A percentile compares a stretch with the other conserved stretches of the same genome.
phyloP scores from a whole-genome alignment of 768 basidiomycete genomes.

The Cytidiella melzeri region DNA sequence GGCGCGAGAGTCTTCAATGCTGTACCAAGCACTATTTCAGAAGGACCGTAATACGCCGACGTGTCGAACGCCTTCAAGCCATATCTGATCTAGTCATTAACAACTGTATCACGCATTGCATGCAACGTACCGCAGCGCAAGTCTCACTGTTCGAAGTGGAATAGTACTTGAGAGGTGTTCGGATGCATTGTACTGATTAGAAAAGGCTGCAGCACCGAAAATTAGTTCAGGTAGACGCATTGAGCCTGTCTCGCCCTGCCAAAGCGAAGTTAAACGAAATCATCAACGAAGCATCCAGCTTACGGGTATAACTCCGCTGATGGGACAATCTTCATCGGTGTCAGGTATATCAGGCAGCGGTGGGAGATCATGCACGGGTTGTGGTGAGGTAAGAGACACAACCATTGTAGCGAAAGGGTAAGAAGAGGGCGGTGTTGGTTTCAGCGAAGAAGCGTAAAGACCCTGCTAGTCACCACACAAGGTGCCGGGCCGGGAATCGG shows the following conservation, averaged over 20 bases:
- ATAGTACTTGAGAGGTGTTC: slow-evolving; percentile 46
- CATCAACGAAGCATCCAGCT: background rate
- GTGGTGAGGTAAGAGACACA: slow-evolving; percentile 34
- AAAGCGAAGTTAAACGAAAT: background rate
- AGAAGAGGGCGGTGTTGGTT: too few relatives aligned
- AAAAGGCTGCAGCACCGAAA: slow-evolving; percentile 70
- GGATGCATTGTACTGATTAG: slow-evolving; percentile 58
- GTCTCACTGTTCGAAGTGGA: slow-evolving; percentile 62
- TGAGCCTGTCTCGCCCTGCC: slow-evolving; percentile 27
- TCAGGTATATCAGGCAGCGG: slow-evolving; percentile 37
- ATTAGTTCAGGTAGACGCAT: slow-evolving; percentile 43
- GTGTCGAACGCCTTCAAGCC: slow-evolving; percentile 82
- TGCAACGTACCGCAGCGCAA: slow-evolving; percentile 76
- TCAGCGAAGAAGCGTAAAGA: too few relatives aligned
- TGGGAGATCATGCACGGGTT: slow-evolving; percentile 35
- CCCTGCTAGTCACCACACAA: too few relatives aligned
- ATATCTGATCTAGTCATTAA: too few relatives aligned
- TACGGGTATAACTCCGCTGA: slow-evolving; percentile 30
- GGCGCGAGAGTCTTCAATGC: slow-evolving; percentile 49
- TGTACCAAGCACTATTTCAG: slow-evolving; percentile 71
- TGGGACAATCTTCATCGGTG: slow-evolving; percentile 33
- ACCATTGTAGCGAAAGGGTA: too few relatives aligned
- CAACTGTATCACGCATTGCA: too few relatives aligned
- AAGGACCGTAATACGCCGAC: slow-evolving; percentile 72
- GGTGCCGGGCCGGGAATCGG: too few relatives aligned